Conservation (phyloP, 345 rosid species). For the Linum tenue region DNA sequence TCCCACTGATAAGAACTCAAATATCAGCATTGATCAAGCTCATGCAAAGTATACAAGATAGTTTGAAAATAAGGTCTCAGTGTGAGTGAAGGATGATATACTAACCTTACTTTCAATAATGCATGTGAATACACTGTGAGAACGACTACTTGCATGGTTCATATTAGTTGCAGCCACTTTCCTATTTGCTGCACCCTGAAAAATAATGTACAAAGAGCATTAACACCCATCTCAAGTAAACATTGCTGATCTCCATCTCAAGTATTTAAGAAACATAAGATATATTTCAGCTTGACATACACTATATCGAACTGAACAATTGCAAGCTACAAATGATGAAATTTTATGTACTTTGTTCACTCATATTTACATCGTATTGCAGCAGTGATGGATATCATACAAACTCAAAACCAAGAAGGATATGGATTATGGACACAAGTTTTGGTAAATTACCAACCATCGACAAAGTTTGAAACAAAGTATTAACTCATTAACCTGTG, state of each 20-base stretch:
- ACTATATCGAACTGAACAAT: not conserved
- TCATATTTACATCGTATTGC: not conserved
- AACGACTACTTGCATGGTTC: conserved; percentile 98
- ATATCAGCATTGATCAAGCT: not conserved
- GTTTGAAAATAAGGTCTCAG: not conserved
- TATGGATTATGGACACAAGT: too few species aligned
- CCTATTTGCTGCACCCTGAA: conserved; percentile 93
- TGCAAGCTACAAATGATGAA: not conserved
- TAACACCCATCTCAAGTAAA: not conserved
- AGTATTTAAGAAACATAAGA: too few species aligned
- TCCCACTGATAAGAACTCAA: conserved; percentile 58
- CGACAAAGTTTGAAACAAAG: too few species aligned
- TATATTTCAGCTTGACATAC: not conserved
- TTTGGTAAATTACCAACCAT: too few species aligned
- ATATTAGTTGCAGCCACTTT: conserved; percentile 97
- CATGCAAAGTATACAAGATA: not conserved
- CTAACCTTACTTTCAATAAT: conserved; percentile 85
- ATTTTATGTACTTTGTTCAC: not conserved
- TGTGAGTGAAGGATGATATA: not conserved
- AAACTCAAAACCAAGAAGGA: too few species aligned
- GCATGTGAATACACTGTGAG: conserved; percentile 98
- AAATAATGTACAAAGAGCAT: not conserved
- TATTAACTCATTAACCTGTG: not conserved
- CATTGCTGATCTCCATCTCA: not conserved
- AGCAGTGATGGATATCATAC: too few species aligned